Evolutionary conservation across 176 grass and related monocot species (phyloP).

Genomic region (Oryza brachyantha): DNA sequence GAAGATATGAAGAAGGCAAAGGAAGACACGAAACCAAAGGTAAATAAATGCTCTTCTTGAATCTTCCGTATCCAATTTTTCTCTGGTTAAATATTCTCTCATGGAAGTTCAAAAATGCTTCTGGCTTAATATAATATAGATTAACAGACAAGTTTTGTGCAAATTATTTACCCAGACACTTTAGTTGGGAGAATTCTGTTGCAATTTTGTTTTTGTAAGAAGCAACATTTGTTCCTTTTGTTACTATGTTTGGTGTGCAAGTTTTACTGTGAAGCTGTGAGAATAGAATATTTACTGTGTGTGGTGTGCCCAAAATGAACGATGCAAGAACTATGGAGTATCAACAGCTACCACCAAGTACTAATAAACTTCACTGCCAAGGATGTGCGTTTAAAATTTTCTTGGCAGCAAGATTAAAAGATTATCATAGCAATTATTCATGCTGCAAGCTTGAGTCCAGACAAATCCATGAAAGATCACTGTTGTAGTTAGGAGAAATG

Average conservation of each 20-base stretch:
- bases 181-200: background rate
- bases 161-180: slow-evolving; percentile 10
- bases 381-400: background rate
- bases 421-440: background rate
- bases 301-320: background rate
- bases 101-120: slow-evolving; percentile 4
- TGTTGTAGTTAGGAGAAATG: background rate
- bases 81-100: slow-evolving; percentile 16
- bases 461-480: background rate
- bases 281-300: background rate
- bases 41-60: slow-evolving; percentile 30
- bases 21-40: slow-evolving; percentile 79
- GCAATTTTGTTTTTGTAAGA: background rate
- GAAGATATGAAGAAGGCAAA: slow-evolving; percentile 77
- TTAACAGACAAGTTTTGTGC: background rate
- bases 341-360: slow-evolving; percentile 6
- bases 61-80: background rate
- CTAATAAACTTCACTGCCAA: background rate
- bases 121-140: background rate
- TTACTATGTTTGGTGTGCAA: background rate
- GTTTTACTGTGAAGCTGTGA: background rate
- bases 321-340: background rate
- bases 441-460: background rate
- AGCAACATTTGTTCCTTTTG: background rate
- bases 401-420: background rate